phyloP scores from a whole-genome alignment of 1,284 basidiomycete genomes.

The Jaminaea rosea region DNA sequence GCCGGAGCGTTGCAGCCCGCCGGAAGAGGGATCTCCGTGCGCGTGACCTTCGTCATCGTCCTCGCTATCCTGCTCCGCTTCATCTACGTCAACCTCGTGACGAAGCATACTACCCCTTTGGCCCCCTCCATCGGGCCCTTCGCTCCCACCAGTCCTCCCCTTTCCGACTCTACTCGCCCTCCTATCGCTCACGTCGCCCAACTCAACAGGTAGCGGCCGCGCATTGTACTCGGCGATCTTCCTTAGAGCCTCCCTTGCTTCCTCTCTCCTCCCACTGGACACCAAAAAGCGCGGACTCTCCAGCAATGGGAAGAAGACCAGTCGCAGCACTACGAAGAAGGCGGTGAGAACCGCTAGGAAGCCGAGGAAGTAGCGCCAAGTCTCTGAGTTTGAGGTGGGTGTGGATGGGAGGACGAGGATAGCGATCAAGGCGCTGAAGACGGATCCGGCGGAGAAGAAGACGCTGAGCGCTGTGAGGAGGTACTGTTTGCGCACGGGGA shows the following conservation, averaged over 20 bases:
- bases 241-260: slow-evolving; percentile 30
- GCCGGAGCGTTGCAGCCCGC: too few species aligned
- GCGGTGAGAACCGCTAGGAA: slow-evolving; percentile 55
- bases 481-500: slow-evolving; percentile 81
- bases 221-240: slow-evolving; percentile 29
- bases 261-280: slow-evolving; percentile 21
- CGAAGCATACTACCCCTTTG: too few species aligned
- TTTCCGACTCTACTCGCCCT: too few species aligned
- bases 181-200: slow-evolving; percentile 26
- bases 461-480: slow-evolving; percentile 88
- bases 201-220: slow-evolving; percentile 10
- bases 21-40: too few species aligned
- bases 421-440: slow-evolving; percentile 20
- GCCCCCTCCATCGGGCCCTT: too few species aligned
- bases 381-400: neutral
- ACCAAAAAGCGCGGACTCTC: slow-evolving; percentile 63
- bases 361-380: slow-evolving; percentile 25
- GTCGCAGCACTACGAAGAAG: slow-evolving; percentile 68
- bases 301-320: slow-evolving; percentile 78
- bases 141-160: too few species aligned
- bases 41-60: neutral
- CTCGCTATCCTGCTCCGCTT: neutral
- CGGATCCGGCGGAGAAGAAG: slow-evolving; percentile 52
- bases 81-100: too few species aligned
- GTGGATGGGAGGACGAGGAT: slow-evolving; percentile 18